Evolutionary conservation across 495 filamentous ascomycete species (phyloP).

Genomic region (Penicillium bialowiezense): DNA sequence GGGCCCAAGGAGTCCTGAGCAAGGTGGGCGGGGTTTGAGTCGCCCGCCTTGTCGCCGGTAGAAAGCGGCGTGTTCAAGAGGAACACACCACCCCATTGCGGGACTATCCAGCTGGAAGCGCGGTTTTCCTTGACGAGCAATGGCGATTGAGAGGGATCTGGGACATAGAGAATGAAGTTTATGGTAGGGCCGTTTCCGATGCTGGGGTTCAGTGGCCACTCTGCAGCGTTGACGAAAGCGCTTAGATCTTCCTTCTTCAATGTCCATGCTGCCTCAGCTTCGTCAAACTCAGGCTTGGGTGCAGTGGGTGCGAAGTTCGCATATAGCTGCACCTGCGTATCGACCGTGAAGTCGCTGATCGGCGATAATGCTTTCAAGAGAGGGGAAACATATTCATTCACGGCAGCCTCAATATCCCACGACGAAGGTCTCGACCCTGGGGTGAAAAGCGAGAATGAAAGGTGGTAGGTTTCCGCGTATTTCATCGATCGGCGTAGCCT

Average conservation of each 20-base stretch:
- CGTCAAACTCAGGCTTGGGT: constrained; percentile 53
- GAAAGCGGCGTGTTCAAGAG: constrained; percentile 64
- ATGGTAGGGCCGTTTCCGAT: constrained; percentile 90
- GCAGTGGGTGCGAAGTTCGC: constrained; percentile 76
- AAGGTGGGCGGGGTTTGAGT: constrained; percentile 40
- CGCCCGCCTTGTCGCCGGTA: constrained; percentile 18
- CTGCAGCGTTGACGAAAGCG: constrained; percentile 94
- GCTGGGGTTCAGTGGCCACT: constrained; percentile 94
- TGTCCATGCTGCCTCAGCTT: constrained; percentile 54
- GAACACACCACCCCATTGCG: constrained; percentile 93
- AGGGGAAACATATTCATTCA: constrained; percentile 77
- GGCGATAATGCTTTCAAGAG: constrained; percentile 71
- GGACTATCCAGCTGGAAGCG: constrained; percentile 89
- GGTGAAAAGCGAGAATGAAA: constrained; percentile 94
- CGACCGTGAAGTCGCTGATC: constrained; percentile 94
- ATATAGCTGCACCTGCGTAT: constrained; percentile 94
- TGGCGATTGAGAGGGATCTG: constrained; percentile 55
- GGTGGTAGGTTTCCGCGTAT: constrained; percentile 90
- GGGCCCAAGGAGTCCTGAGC: constrained; percentile 64
- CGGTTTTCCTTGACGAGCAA: constrained; percentile 65
- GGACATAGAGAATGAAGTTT: constrained; percentile 91
- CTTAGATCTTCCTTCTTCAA: constrained; percentile 84
- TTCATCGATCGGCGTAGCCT: constrained; percentile 79
- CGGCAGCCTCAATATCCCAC: constrained; percentile 87
- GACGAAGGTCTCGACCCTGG: constrained; percentile 71